Conservation (phyloP, 2,329 filamentous ascomycete genomes). For the Neonectria magnoliae region DNA sequence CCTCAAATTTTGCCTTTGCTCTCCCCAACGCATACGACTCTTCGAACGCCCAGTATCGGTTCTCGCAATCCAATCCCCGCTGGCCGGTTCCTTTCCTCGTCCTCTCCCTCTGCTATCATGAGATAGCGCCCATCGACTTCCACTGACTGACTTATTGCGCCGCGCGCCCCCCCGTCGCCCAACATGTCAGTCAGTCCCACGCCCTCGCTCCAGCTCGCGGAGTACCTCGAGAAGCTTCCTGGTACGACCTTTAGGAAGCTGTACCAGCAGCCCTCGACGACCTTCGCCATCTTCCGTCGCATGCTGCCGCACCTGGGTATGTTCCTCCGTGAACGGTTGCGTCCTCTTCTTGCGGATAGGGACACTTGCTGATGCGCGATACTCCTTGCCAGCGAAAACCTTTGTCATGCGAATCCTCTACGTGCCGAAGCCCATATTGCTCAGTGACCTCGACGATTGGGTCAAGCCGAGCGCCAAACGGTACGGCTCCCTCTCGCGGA, state of each 20-base stretch:
- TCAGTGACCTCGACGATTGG: conserved; percentile 87
- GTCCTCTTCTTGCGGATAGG: not conserved
- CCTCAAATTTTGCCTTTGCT: not conserved
- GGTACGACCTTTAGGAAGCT: conserved; percentile 90
- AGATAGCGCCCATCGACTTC: conserved; percentile 32
- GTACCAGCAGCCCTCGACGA: conserved; percentile 95
- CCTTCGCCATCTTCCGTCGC: conserved; percentile 93
- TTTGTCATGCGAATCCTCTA: conserved; percentile 97
- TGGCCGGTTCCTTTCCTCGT: conserved; percentile 5
- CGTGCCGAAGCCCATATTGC: conserved; percentile 80
- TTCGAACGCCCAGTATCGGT: not conserved
- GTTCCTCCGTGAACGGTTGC: conserved; percentile 29
- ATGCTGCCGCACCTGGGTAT: conserved; percentile 93
- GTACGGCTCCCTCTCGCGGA: conserved; percentile 29
- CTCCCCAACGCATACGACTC: not conserved
- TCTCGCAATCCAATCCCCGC: not conserved
- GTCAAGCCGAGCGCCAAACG: conserved; percentile 72
- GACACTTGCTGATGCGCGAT: conserved; percentile 14
- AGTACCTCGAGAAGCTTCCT: conserved; percentile 92
- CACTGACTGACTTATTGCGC: conserved; percentile 41
- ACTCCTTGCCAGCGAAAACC: conserved; percentile 76
- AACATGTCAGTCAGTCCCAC: conserved; percentile 58
- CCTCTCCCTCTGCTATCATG: conserved; percentile 33
- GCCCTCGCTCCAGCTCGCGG: conserved; percentile 73
- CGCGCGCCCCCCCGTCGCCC: conserved; percentile 38